Percentiles rank a stretch among this genome's conserved stretches.
phyloP scores from a whole-genome alignment of 495 filamentous ascomycete species.

The Clavariopsis aquatica region DNA sequence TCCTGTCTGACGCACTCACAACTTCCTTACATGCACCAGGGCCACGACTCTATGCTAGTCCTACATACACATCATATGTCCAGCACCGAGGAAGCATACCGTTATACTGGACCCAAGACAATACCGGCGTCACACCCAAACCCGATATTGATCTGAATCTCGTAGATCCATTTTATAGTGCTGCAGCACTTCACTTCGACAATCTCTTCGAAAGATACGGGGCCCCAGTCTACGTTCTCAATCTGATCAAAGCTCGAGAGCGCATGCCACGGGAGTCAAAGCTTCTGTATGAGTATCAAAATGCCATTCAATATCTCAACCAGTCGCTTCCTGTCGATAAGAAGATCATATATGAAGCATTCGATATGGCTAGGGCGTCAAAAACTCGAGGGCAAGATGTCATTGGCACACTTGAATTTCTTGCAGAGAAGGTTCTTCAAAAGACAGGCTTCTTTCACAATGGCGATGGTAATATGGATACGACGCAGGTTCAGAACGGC shows the following conservation, averaged over 20 bases:
- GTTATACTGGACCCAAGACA: conserved; percentile 96
- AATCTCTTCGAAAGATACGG: conserved; percentile 94
- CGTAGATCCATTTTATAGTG: conserved; percentile 91
- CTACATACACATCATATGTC: conserved; percentile 91
- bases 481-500: conserved; percentile 80
- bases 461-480: conserved; percentile 64
- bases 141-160: conserved; percentile 93
- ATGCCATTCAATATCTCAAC: conserved; percentile 88
- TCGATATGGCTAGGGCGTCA: conserved; percentile 96
- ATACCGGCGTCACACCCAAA: conserved; percentile 90
- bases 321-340: conserved; percentile 84
- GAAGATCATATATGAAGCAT: conserved; percentile 88
- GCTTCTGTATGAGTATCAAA: conserved; percentile 81
- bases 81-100: conserved; percentile 97
- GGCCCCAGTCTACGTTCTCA: conserved; percentile 86
- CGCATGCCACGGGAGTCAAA: conserved; percentile 92
- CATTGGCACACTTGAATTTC: conserved; percentile 83
- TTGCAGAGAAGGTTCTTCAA: conserved; percentile 80
- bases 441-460: conserved; percentile 95
- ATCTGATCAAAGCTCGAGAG: conserved; percentile 88
- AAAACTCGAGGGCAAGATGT: conserved; percentile 96
- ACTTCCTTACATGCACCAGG: conserved; percentile 95
- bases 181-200: conserved; percentile 96
- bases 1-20: conserved; percentile 88
- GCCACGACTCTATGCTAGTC: conserved; percentile 80